Conservation (phyloP, 2,329 filamentous ascomycete genomes). For the Arthrobotrys megalospora region DNA sequence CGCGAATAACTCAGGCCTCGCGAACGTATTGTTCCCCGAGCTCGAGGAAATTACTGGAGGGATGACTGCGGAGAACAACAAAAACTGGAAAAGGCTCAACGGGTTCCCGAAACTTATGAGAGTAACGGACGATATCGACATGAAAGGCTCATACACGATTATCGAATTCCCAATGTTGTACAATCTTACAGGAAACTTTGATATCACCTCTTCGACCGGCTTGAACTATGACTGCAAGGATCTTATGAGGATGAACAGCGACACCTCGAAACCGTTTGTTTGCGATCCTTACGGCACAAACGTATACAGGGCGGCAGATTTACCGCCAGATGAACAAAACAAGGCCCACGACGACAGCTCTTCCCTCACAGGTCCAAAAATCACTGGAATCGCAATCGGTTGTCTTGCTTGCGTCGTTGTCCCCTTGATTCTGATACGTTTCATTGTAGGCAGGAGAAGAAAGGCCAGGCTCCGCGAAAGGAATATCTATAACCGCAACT, state of each 20-base stretch:
- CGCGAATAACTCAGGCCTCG: constrained; percentile 45
- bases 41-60: constrained; percentile 50
- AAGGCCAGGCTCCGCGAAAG: constrained; percentile 51
- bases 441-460: constrained; percentile 45
- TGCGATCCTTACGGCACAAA: constrained; percentile 56
- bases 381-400: constrained; percentile 58
- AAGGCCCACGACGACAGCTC: background rate
- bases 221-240: constrained; percentile 39
- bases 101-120: constrained; percentile 47
- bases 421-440: constrained; percentile 51
- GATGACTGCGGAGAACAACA: constrained; percentile 46
- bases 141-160: constrained; percentile 44
- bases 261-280: constrained; percentile 57
- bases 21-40: constrained; percentile 39
- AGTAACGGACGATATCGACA: constrained; percentile 51
- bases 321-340: constrained; percentile 13
- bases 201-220: constrained; percentile 33
- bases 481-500: constrained; percentile 44
- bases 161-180: constrained; percentile 52
- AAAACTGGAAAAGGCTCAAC: constrained; percentile 45
- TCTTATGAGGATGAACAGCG: constrained; percentile 46
- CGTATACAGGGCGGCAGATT: constrained; percentile 44
- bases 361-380: constrained; percentile 51
- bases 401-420: constrained; percentile 53
- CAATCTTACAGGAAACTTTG: constrained; percentile 57